Conservation (phyloP, 345 rosid genomes). For the Psidium friedrichsthalianum region DNA sequence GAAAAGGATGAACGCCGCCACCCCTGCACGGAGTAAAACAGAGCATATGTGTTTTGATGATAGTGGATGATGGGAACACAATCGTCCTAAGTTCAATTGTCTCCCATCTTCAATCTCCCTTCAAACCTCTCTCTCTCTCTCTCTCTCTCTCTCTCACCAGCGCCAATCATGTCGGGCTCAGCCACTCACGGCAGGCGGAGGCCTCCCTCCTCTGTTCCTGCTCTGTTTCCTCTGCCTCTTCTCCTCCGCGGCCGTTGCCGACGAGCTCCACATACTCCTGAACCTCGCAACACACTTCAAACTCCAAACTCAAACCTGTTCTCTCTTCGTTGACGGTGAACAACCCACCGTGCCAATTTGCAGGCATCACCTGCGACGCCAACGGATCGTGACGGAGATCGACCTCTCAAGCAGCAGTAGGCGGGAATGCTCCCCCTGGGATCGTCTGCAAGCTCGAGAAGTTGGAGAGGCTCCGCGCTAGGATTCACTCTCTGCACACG, state of each 20-base stretch:
- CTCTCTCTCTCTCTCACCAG: neutral
- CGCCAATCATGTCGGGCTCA: neutral
- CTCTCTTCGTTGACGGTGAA: constrained; percentile 37
- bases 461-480: constrained; percentile 50
- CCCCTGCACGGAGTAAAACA: neutral
- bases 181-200: neutral
- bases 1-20: neutral
- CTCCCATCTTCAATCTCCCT: neutral
- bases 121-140: neutral
- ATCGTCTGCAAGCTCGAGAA: constrained; percentile 46
- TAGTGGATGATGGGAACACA: neutral
- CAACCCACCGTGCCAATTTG: constrained; percentile 27
- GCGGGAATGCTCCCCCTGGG: constrained; percentile 39
- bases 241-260: constrained; percentile 16
- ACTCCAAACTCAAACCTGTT: constrained; percentile 21
- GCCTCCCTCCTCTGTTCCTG: constrained; percentile 1
- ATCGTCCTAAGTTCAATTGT: neutral
- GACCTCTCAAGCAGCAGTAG: constrained; percentile 49
- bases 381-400: constrained; percentile 33
- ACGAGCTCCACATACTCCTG: constrained; percentile 45
- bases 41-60: neutral
- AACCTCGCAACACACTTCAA: constrained; percentile 25
- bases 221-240: constrained; percentile 16
- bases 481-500: constrained; percentile 42
- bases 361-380: constrained; percentile 50